Evolutionary conservation across 495 filamentous ascomycete genomes (phyloP).

Genomic region (Aeminium ludgeri): DNA sequence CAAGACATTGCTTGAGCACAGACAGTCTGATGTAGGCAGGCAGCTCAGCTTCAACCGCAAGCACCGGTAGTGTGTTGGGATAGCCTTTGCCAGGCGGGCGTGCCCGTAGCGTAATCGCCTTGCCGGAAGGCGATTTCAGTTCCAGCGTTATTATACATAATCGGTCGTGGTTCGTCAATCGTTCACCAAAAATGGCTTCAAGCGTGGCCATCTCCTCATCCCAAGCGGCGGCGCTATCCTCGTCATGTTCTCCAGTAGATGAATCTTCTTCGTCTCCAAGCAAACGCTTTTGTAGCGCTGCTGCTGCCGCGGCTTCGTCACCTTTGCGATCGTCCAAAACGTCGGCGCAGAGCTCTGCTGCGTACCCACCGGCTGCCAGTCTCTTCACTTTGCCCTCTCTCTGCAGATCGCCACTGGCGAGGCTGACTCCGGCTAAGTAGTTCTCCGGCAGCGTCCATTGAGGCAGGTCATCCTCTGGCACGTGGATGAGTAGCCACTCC

Average conservation of each 20-base stretch:
- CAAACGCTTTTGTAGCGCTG: constrained; percentile 56
- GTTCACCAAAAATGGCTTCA: constrained; percentile 59
- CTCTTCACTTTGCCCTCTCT: constrained; percentile 65
- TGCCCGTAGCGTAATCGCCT: constrained; percentile 32
- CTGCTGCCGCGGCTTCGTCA: constrained; percentile 66
- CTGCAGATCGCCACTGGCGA: constrained; percentile 62
- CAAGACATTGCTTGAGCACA: constrained; percentile 60
- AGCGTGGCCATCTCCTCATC: constrained; percentile 66
- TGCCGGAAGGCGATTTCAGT: constrained; percentile 12
- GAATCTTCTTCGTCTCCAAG: constrained; percentile 13
- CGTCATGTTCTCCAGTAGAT: constrained; percentile 16
- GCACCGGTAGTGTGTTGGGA: constrained; percentile 55
- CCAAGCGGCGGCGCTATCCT: constrained; percentile 39
- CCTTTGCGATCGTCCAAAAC: constrained; percentile 47
- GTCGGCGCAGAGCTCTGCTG: constrained; percentile 62
- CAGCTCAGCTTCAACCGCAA: constrained; percentile 51
- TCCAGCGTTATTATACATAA: constrained; percentile 48
- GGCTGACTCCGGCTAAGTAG: constrained; percentile 72
- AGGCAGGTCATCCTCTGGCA: constrained; percentile 90
- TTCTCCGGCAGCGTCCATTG: constrained; percentile 76
- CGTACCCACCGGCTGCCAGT: constrained; percentile 69
- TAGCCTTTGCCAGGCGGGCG: constrained; percentile 43
- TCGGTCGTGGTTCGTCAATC: constrained; percentile 34
- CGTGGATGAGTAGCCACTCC: constrained; percentile 86
- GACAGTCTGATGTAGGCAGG: constrained; percentile 87